phyloP scores from a whole-genome alignment of 208 protist genomes.

The Wallacemonas sp. region DNA sequence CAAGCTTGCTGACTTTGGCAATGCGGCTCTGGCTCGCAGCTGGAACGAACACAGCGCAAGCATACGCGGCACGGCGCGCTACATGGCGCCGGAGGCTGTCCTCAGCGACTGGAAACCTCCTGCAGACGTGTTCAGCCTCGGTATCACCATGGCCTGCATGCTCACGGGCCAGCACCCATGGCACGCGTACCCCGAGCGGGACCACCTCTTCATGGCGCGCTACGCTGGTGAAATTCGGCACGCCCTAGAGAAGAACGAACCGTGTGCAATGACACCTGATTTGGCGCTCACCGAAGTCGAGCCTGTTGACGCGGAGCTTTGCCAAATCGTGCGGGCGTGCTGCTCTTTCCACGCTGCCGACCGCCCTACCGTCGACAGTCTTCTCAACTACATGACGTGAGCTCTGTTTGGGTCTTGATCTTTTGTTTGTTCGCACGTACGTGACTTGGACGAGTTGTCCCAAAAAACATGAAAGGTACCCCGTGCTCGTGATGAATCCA shows the following conservation, averaged over 20 bases:
- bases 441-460: no score
- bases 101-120: slow-evolving; percentile 37
- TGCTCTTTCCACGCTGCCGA: slow-evolving; percentile 34
- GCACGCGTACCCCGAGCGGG: slow-evolving; percentile 35
- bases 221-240: slow-evolving; percentile 32
- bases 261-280: slow-evolving; percentile 43
- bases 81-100: slow-evolving; percentile 75
- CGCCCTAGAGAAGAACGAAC: slow-evolving; percentile 19
- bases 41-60: slow-evolving; percentile 15
- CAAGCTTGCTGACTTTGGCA: slow-evolving; percentile 91
- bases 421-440: neutral
- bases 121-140: slow-evolving; percentile 87
- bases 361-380: slow-evolving; percentile 43
- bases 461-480: no score
- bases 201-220: slow-evolving; percentile 47
- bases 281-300: slow-evolving; percentile 21
- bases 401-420: slow-evolving; percentile 3
- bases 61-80: slow-evolving; percentile 69
- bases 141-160: slow-evolving; percentile 74
- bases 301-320: slow-evolving; percentile 34
- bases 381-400: slow-evolving; percentile 46
- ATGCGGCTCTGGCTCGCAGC: slow-evolving; percentile 54
- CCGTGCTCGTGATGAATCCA: no score
- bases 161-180: slow-evolving; percentile 67
- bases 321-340: slow-evolving; percentile 34